Evolutionary conservation across 2,329 filamentous ascomycete genomes (phyloP).

Genomic region (Cladosporium sp.): DNA sequence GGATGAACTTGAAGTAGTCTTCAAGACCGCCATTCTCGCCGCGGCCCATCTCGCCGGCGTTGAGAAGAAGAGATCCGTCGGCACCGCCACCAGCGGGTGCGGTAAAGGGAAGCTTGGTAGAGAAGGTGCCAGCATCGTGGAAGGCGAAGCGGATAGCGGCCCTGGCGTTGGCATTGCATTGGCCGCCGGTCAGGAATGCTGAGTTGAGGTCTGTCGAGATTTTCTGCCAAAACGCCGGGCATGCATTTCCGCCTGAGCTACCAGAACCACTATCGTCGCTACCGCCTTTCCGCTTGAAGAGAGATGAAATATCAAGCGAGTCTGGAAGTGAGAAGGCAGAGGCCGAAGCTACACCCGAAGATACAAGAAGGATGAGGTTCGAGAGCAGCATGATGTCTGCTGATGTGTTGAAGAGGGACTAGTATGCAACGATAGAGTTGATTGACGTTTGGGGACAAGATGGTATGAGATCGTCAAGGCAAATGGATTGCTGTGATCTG

Average conservation of each 20-base stretch:
- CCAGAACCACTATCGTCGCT: not conserved
- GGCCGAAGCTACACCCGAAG: conserved; percentile 1
- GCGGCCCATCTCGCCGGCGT: conserved; percentile 32
- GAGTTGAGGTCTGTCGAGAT: conserved; percentile 9
- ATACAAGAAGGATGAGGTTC: not conserved
- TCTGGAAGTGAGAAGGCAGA: not conserved
- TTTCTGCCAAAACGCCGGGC: conserved; percentile 5
- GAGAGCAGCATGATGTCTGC: not conserved
- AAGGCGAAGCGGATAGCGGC: conserved; percentile 32
- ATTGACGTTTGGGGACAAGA: too few relatives aligned
- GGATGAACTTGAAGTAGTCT: conserved; percentile 38
- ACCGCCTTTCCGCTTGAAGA: not conserved
- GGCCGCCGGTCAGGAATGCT: conserved; percentile 23
- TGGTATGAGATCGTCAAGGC: too few relatives aligned
- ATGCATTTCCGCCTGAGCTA: not conserved
- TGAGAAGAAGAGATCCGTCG: conserved; percentile 39
- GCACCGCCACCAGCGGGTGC: conserved; percentile 33
- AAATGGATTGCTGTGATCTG: too few relatives aligned
- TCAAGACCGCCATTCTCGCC: conserved; percentile 44
- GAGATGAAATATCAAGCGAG: not conserved
- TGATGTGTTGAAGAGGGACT: too few relatives aligned
- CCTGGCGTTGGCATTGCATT: conserved; percentile 32
- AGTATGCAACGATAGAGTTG: too few relatives aligned
- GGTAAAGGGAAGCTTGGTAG: conserved; percentile 15
- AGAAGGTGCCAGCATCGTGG: conserved; percentile 25